Base-by-base conservation (phyloP, 352 stramenopile species). In the Globisporangium paroecandrum region DNA sequence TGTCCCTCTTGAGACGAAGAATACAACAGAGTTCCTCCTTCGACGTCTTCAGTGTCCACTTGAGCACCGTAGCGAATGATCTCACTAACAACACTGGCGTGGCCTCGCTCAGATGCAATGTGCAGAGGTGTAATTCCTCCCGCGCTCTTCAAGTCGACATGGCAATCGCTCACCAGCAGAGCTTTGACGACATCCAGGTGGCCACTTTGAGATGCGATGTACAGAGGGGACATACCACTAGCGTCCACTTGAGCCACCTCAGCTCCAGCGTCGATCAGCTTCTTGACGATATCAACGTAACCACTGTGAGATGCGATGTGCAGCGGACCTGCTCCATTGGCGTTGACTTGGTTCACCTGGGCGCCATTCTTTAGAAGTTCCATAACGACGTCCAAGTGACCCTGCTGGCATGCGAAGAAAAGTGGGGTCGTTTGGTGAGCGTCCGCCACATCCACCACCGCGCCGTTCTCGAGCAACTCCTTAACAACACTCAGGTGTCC, bases 381-480 rank as follows among this genome's bases (percentile, higher is more conserved):
- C 13, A 9, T 32, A 2, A 60, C 47, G 20, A 24, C 29, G 7
- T 41, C 49, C 22, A 24, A 27, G 10, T 38, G 53, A n/a, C 25
- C 25, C 5, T 15, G 53, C 22, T 58, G 53, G 25, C 53, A 58
- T 25, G 53, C 53, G 25, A 12, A 4, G 27, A 38, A 58, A 27
- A 58, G 53, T 7, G 53, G 53, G 24, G 53, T 38, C 53, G 34
- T 58, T 24, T 38, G 53, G 27, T 58, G 53, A 38, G 53, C 53
- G 13, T 58, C 53, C 34, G 25, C 12, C 25, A 3, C 32, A 15
- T 49, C 27, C n/a, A 49, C 57, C 4, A 51, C 6, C 8, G 57
- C 57, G n/a, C 32, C 32, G 57, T n/a, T 63, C 9, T 63, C 18
- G 20, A 63, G 98, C 98, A 75, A 24, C 27, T 22, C 53, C 3